Evolutionary conservation across 805 yeast species (phyloP).

Genomic region (Pichia thaimueangensis): DNA sequence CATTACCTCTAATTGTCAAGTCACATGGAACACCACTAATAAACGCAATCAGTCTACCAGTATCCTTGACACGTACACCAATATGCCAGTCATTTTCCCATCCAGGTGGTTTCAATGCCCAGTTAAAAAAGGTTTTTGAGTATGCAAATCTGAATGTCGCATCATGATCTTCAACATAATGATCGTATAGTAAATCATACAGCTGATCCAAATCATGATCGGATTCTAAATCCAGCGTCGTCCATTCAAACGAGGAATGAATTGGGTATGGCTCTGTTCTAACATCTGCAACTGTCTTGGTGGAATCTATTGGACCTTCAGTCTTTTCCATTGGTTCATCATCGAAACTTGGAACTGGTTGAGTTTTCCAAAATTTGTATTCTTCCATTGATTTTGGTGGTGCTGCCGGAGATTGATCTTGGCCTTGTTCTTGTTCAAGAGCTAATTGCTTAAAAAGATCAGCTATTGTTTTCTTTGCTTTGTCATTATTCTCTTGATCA

Average conservation of each 20-base stretch:
- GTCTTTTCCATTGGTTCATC: constrained; percentile 49
- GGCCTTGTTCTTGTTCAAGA: constrained; percentile 37
- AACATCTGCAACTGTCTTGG: constrained; percentile 65
- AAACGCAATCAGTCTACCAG: constrained; percentile 80
- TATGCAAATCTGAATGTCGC: constrained; percentile 90
- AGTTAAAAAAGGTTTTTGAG: constrained; percentile 70
- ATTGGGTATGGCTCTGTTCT: constrained; percentile 66
- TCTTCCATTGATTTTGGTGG: constrained; percentile 75
- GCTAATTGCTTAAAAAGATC: constrained; percentile 53
- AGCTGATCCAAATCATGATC: constrained; percentile 64
- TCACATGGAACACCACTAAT: constrained; percentile 84
- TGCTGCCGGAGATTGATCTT: constrained; percentile 46
- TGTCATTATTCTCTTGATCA: constrained; percentile 3
- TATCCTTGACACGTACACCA: constrained; percentile 80
- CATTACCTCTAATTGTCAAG: constrained; percentile 45
- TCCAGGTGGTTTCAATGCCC: constrained; percentile 96
- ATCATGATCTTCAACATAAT: constrained; percentile 92
- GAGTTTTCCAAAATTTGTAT: constrained; percentile 96
- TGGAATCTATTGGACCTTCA: constrained; percentile 77
- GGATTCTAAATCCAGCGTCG: constrained; percentile 57
- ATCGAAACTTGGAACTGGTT: constrained; percentile 81
- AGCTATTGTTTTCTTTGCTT: constrained; percentile 38
- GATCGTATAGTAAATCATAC: constrained; percentile 71
- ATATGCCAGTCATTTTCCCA: constrained; percentile 85
- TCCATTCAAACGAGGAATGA: constrained; percentile 83